phyloP scores from a whole-genome alignment of 2,329 filamentous ascomycete genomes.

The Xylariomycetidae sp. region DNA sequence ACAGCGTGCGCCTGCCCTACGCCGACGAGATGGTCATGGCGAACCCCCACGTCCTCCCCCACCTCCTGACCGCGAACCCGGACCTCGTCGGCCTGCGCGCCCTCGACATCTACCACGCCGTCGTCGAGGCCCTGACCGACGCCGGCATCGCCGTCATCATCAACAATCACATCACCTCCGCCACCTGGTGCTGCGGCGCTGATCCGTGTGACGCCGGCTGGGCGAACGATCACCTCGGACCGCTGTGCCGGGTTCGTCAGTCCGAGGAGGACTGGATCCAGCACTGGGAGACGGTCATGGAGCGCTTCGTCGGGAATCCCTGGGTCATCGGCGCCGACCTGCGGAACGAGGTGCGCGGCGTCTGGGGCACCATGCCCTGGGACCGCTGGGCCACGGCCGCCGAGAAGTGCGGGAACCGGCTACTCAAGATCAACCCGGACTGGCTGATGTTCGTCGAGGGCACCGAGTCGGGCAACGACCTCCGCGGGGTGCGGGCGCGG shows the following conservation, averaged over 20 bases:
- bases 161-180: conserved; percentile 67
- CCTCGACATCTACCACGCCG: conserved; percentile 57
- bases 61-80: conserved; percentile 52
- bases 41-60: conserved; percentile 50
- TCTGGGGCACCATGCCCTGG: conserved; percentile 68
- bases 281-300: conserved; percentile 64
- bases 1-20: conserved; percentile 66
- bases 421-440: conserved; percentile 54
- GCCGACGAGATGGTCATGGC: conserved; percentile 61
- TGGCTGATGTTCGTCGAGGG: conserved; percentile 68
- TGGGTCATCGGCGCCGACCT: conserved; percentile 63
- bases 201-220: conserved; percentile 64
- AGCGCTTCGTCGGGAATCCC: conserved; percentile 51
- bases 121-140: conserved; percentile 54
- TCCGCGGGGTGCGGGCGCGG: conserved; percentile 49
- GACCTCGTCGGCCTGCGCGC: conserved; percentile 54
- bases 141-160: conserved; percentile 60
- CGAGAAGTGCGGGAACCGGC: conserved; percentile 56
- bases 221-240: conserved; percentile 60
- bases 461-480: conserved; percentile 62
- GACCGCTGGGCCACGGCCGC: conserved; percentile 59
- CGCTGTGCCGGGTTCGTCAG: conserved; percentile 57
- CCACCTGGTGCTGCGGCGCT: conserved; percentile 65
- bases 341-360: conserved; percentile 63
- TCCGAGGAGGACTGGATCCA: conserved; percentile 62